Evolutionary conservation across 805 yeast species (phyloP).

Genomic region (Candida hispaniensis): DNA sequence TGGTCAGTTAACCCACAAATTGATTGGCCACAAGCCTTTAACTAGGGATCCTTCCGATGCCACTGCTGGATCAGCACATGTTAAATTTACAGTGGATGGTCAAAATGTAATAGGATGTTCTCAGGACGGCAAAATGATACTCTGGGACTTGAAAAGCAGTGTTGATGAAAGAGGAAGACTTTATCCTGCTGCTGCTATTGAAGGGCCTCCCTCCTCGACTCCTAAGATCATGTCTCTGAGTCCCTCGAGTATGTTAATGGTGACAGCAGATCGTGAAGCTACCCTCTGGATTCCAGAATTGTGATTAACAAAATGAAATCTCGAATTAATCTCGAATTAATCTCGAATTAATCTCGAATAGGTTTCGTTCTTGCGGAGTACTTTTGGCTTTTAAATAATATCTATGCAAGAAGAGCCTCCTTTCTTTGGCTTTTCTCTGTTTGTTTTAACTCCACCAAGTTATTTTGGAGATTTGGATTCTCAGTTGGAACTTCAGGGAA

Average conservation of each 20-base stretch:
- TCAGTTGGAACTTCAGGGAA: no score
- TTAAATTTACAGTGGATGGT: constrained; percentile 60
- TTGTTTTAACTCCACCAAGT: neutral
- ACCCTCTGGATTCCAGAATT: constrained; percentile 35
- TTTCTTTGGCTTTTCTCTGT: neutral
- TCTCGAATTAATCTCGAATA: no score
- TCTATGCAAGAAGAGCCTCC: neutral
- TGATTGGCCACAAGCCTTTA: constrained; percentile 41
- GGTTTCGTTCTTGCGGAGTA: constrained; percentile 1
- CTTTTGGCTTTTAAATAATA: no score
- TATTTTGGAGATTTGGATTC: no score
- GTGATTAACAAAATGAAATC: no score
- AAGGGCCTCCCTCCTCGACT: constrained; percentile 22
- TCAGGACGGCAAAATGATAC: constrained; percentile 40
- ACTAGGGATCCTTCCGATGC: constrained; percentile 33
- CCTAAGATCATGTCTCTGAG: constrained; percentile 48
- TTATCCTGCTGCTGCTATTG: constrained; percentile 23
- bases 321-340: no score
- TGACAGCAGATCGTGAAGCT: constrained; percentile 51
- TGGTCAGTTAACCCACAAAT: constrained; percentile 40
- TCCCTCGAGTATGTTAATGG: constrained; percentile 49
- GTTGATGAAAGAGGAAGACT: constrained; percentile 18
- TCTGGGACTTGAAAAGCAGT: constrained; percentile 39
- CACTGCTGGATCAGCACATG: constrained; percentile 36
- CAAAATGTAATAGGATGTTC: constrained; percentile 49